phyloP scores from a whole-genome alignment of 257 asterid species.

The Lycium barbarum region DNA sequence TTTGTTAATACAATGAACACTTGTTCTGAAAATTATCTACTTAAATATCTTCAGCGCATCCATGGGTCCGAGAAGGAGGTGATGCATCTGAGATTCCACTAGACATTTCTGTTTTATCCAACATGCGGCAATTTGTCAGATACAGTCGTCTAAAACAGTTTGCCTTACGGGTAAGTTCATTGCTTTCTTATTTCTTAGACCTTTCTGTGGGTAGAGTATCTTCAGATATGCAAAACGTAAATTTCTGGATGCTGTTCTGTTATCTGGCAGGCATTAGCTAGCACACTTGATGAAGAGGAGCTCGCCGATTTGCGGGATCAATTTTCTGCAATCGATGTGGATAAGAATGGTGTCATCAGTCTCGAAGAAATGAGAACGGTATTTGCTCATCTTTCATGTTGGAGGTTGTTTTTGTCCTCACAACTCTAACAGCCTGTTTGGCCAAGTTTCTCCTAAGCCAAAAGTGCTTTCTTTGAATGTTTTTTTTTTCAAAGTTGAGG shows the following conservation, averaged over 20 bases:
- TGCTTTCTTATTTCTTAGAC: neutral
- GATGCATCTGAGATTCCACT: slow-evolving; percentile 86
- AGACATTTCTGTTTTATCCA: slow-evolving; percentile 75
- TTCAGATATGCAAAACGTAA: neutral
- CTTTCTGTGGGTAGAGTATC: neutral
- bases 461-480: too few species aligned
- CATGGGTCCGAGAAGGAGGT: slow-evolving; percentile 93
- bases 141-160: slow-evolving; percentile 81
- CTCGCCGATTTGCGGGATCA: slow-evolving; percentile 78
- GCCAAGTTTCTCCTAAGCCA: too few species aligned
- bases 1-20: slow-evolving; percentile 10
- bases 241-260: slow-evolving; percentile 13
- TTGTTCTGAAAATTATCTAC: neutral
- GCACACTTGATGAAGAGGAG: slow-evolving; percentile 84
- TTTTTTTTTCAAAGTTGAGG: too few species aligned
- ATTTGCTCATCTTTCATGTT: slow-evolving; percentile 30
- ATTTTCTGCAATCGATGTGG: slow-evolving; percentile 87
- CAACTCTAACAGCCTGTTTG: neutral
- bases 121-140: slow-evolving; percentile 80
- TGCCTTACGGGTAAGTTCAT: slow-evolving; percentile 68
- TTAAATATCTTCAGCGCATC: slow-evolving; percentile 61
- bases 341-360: slow-evolving; percentile 80
- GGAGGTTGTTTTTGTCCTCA: neutral
- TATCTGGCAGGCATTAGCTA: slow-evolving; percentile 71
- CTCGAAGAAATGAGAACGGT: slow-evolving; percentile 96